Conservation (phyloP, 2,329 filamentous ascomycete species). For the Leptographium lundbergii region DNA sequence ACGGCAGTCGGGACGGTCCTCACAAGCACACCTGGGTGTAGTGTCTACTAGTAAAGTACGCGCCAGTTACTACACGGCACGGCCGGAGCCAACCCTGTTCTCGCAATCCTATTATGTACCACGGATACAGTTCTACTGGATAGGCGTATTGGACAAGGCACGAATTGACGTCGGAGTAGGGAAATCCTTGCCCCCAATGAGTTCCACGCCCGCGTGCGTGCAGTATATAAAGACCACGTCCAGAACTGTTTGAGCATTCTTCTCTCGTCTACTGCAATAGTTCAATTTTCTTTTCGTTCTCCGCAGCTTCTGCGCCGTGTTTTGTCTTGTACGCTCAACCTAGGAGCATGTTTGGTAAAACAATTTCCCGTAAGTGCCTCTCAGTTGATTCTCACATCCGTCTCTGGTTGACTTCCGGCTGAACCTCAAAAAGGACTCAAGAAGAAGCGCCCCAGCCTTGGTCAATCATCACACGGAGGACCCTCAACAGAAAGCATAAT, state of each 20-base stretch:
- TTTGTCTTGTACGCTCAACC: background rate
- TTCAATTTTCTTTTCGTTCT: background rate
- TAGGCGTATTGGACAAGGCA: background rate
- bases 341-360: background rate
- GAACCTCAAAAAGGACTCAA: background rate
- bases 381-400: background rate
- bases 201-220: too few relatives aligned
- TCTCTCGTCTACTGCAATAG: background rate
- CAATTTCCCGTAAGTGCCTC: background rate
- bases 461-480: background rate
- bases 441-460: background rate
- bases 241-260: background rate
- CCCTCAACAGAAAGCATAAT: background rate
- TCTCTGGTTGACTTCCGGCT: background rate
- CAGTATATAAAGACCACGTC: background rate
- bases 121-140: background rate
- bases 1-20: background rate
- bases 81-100: background rate
- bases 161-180: too few relatives aligned
- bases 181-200: too few relatives aligned
- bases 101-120: background rate
- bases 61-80: background rate
- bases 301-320: background rate
- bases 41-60: background rate
- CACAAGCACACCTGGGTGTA: background rate